Evolutionary conservation across 345 rosid genomes (phyloP).

Genomic region (Gossypium stocksii): DNA sequence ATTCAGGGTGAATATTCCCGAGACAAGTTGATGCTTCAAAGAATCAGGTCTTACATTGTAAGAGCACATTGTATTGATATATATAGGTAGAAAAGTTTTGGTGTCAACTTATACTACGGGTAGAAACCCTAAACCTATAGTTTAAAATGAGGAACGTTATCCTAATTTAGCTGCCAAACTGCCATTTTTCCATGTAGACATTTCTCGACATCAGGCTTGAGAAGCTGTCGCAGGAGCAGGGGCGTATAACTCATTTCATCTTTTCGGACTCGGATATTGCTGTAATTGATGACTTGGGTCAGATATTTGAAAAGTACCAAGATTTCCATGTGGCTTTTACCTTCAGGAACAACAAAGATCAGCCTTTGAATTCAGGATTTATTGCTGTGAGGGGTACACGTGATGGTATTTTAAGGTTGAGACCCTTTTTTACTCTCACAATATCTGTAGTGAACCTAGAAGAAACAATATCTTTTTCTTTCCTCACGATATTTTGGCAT

Average conservation of each 20-base stretch:
- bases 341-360: conserved; percentile 89
- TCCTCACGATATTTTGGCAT: neutral
- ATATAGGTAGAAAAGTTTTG: conserved; percentile 49
- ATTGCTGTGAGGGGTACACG: conserved; percentile 87
- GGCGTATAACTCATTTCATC: conserved; percentile 53
- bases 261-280: conserved; percentile 89
- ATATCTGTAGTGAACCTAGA: neutral
- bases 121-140: neutral
- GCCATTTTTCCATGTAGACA: conserved; percentile 36
- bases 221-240: conserved; percentile 36
- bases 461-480: neutral
- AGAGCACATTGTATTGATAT: conserved; percentile 52
- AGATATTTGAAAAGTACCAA: conserved; percentile 49
- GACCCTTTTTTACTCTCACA: neutral
- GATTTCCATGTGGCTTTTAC: conserved; percentile 80
- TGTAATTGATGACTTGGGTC: conserved; percentile 63
- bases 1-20: conserved; percentile 78
- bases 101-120: conserved; percentile 12
- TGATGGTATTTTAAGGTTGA: conserved; percentile 69
- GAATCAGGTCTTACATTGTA: conserved; percentile 99
- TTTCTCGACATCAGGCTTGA: conserved; percentile 62
- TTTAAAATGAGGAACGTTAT: neutral
- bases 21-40: conserved; percentile 91
- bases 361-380: conserved; percentile 92
- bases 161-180: neutral